A percentile compares a stretch with the other conserved stretches of the same genome.
Evolutionary conservation across 164 flowering plant species (phyloP).

Genomic region (Amborella trichopoda): DNA sequence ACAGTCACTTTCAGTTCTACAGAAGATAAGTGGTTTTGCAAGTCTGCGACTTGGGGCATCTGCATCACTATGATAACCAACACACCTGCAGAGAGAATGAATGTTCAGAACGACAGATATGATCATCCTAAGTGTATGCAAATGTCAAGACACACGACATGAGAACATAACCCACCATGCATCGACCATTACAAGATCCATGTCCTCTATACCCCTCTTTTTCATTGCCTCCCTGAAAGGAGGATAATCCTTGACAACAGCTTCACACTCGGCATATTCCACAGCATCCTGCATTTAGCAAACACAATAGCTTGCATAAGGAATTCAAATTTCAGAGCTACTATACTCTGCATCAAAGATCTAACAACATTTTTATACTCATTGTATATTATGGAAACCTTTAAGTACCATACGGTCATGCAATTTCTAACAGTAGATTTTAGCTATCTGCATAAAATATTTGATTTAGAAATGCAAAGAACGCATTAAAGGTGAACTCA

Average conservation of each 20-base stretch:
- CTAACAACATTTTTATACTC: too few species aligned
- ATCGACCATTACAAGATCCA: slow-evolving; percentile 98
- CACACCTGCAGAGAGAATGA: slow-evolving; percentile 72
- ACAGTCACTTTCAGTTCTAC: slow-evolving; percentile 92
- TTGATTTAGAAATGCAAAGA: too few species aligned
- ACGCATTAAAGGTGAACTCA: too few species aligned
- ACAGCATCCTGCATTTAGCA: slow-evolving; percentile 53
- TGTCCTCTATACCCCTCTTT: slow-evolving; percentile 86
- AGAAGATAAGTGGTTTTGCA: slow-evolving; percentile 88
- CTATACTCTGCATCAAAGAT: too few species aligned
- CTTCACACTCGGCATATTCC: slow-evolving; percentile 96
- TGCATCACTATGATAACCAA: slow-evolving; percentile 72
- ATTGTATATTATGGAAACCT: too few species aligned
- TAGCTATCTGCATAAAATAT: too few species aligned
- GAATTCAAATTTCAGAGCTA: not conserved
- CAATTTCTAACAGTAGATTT: too few species aligned
- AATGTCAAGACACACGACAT: not conserved
- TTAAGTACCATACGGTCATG: too few species aligned
- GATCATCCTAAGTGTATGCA: not conserved
- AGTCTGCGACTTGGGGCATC: slow-evolving; percentile 85
- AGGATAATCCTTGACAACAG: slow-evolving; percentile 74
- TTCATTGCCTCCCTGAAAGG: slow-evolving; percentile 86
- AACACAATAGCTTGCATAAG: not conserved
- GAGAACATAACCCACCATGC: slow-evolving; percentile 45
- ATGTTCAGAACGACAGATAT: not conserved